Conservation (phyloP, 331 rosid genomes). For the Acacia concinna region DNA sequence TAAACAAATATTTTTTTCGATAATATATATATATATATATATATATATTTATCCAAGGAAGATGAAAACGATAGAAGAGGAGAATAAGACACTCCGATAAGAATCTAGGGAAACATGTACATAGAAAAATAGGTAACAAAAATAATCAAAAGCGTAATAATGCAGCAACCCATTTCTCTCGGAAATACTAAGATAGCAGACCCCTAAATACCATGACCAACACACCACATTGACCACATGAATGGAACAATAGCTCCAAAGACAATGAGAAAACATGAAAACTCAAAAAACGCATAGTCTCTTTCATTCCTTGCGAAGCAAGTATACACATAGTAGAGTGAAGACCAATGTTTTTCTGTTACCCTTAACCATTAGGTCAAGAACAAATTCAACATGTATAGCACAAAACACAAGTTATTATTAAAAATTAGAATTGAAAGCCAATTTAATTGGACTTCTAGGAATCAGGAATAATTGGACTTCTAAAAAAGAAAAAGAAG, state of each 20-base stretch:
- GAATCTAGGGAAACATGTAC: not conserved
- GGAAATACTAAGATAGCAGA: not conserved
- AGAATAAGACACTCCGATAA: not conserved
- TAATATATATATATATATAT: not conserved
- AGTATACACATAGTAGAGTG: not conserved
- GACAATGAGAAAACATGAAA: not conserved
- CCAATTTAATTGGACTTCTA: too few relatives aligned
- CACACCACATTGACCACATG: not conserved
- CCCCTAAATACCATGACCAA: not conserved
- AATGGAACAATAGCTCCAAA: not conserved
- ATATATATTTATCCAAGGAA: not conserved
- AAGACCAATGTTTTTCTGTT: not conserved
- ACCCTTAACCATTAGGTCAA: not conserved
- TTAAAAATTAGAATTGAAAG: too few relatives aligned
- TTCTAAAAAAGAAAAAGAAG: not conserved
- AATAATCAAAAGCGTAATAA: not conserved
- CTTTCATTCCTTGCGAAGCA: not conserved
- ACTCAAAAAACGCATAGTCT: not conserved
- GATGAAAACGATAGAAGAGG: not conserved
- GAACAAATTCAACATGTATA: not conserved
- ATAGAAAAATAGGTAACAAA: not conserved
- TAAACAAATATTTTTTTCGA: not conserved
- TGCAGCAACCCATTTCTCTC: not conserved
- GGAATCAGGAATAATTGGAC: not conserved
- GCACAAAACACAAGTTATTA: not conserved